Evolutionary conservation across 305 asterid genomes (phyloP), one percentile per base, ranked within the genome.

Genomic region (Plantago coronopus): DNA sequence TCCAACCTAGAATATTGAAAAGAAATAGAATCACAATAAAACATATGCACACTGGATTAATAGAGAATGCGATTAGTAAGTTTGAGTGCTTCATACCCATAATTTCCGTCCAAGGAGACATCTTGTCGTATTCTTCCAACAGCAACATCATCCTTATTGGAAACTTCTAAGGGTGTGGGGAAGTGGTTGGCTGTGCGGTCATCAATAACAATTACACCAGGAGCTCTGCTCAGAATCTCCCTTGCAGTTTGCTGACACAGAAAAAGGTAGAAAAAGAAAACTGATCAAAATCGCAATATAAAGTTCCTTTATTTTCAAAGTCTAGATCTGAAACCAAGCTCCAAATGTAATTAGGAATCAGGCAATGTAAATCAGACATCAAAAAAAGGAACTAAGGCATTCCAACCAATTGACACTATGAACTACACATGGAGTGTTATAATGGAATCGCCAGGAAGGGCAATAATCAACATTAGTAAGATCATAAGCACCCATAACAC

Each of bases 91-190:
- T 59, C 42, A 73, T 84, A 90, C 96, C 97, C 97, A 18, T 83
- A 82, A 64, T 82, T 82, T 43, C 95, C 95, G 8, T 85, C 97
- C 66, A 76, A 94, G 48, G 97, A 91, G 67, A 82, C 85, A 74
- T 91, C 97, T 62, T 72, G 91, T 1, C 96, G 86, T 72, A 91
- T 88, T 81, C 97, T 82, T 49, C 97, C 96, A 66, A 91, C 97
- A 38, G 97, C 97, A 49, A 91, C 97, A n/a, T 81, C 91, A 43
- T 91, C 95, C 76, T 85, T 87, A 65, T 83, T 88, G 49, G 96
- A 91, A 67, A 88, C 95, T 72, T 78, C 81, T 38, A 91, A 70
- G 0, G 97, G 97, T 44, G 97, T 87, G 20, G 97, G 96, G 75
- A 91, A 91, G 63, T 48, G 63, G 63, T 91, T 91, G 68, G 82